Evolutionary conservation across 2,329 filamentous ascomycete genomes (phyloP), one percentile per base, ranked within the genome.

Genomic region (Aspergillus tubingensis): DNA sequence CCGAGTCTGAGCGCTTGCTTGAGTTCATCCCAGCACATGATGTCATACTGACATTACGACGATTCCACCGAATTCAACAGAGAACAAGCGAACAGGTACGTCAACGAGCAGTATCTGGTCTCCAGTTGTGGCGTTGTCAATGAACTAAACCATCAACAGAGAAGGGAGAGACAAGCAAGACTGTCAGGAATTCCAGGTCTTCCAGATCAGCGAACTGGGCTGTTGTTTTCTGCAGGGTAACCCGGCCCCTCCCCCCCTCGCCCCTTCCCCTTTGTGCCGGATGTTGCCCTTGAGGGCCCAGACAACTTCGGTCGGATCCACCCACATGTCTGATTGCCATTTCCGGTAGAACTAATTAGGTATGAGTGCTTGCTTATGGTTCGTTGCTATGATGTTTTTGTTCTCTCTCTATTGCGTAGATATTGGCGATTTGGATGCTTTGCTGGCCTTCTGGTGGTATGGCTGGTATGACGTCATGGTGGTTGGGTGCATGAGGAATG

Each of bases 11-110:
- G 10, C 30, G 32, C 11, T 36, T 27, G 32, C 32, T 36, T 36
- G 32, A 43, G 8, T 30, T n/a, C 13, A 32, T 27, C 21, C 6
- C 41, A 43, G 23, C 27, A 8, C 47, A 57, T 61, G 61, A 62
- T 57, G 60, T 62, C 64, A 64, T 59, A 25, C 59, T 62, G 58
- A 54, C 51, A 58, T 52, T 15, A 48, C 19, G 19, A 47, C 8
- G 19, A 15, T 27, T 7, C 43, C 57, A 53, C 49, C 53, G 43
- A 58, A 39, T 43, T 27, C 56, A 21, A 25, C 36, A n/a, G 30
- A 21, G 15, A n/a, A 25, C 8, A 6, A 21, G 21, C 23, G 27
- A 27, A 57, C 36, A 60, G 44, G 51, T 62, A 60, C 61, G 61
- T 62, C 61, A 62, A 62, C 39, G 49, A 53, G 38, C 55, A 50